Evolutionary conservation across 1,139 yeast species (phyloP).

Genomic region (Lodderomyces theae): DNA sequence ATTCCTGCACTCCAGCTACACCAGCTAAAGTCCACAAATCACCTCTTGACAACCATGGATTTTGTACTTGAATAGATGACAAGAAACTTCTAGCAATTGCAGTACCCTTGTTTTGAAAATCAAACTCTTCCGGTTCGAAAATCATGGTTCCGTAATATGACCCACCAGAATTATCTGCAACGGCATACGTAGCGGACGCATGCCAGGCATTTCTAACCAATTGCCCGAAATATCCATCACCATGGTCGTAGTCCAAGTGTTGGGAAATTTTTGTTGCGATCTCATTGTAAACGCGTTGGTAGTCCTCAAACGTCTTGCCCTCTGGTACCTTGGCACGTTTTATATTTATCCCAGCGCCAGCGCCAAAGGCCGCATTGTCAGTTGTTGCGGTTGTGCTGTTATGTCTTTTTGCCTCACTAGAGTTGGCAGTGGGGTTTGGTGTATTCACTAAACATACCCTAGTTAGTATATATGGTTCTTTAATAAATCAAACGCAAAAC

Average conservation of each 20-base stretch:
- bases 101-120: slow-evolving; percentile 77
- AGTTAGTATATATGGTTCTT: slow-evolving; percentile 3
- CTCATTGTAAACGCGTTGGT: slow-evolving; percentile 76
- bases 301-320: slow-evolving; percentile 47
- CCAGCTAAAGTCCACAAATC: slow-evolving; percentile 89
- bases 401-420: slow-evolving; percentile 13
- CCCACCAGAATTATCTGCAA: slow-evolving; percentile 64
- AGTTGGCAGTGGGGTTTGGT: slow-evolving; percentile 10
- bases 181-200: slow-evolving; percentile 65
- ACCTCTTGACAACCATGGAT: slow-evolving; percentile 81
- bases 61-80: slow-evolving; percentile 54
- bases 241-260: slow-evolving; percentile 73
- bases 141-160: slow-evolving; percentile 85
- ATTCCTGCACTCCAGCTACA: slow-evolving; percentile 79
- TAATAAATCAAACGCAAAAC: neutral
- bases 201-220: slow-evolving; percentile 78
- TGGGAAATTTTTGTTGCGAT: slow-evolving; percentile 73
- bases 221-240: slow-evolving; percentile 63
- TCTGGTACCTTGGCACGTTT: slow-evolving; percentile 25
- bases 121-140: slow-evolving; percentile 59
- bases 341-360: slow-evolving; percentile 20
- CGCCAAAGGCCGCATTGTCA: slow-evolving; percentile 19
- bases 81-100: slow-evolving; percentile 64
- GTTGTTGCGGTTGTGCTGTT: slow-evolving; percentile 5
- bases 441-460: slow-evolving; percentile 10